Evolutionary conservation across 2,329 filamentous ascomycete species (phyloP).

Genomic region (Pseudogymnoascus destructans): DNA sequence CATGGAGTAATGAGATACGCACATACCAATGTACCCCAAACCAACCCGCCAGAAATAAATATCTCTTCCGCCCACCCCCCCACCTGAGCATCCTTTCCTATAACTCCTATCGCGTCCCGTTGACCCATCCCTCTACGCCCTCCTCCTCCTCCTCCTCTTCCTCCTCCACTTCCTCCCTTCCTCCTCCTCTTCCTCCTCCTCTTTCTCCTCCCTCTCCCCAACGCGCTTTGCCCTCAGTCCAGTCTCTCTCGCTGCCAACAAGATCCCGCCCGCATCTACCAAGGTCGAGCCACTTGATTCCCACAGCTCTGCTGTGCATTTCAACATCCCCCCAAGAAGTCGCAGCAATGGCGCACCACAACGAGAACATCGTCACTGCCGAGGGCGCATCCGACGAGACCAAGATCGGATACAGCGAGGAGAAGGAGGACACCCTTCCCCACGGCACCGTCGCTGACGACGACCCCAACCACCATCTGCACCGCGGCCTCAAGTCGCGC

Average conservation of each 20-base stretch:
- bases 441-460: constrained; percentile 9
- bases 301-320: constrained; percentile 2
- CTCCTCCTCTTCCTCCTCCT: neutral
- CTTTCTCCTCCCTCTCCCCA: neutral
- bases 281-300: neutral
- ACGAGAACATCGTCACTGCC: neutral
- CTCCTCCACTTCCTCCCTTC: neutral
- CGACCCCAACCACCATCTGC: constrained; percentile 26
- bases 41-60: neutral
- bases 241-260: neutral
- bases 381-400: neutral
- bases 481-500: constrained; percentile 39
- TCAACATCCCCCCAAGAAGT: neutral
- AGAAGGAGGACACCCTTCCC: constrained; percentile 1
- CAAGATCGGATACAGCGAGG: neutral
- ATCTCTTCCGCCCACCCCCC: neutral
- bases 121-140: neutral
- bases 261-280: neutral
- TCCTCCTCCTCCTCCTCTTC: neutral
- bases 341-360: neutral
- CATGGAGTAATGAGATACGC: neutral
- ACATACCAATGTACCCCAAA: neutral
- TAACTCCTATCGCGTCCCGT: neutral
- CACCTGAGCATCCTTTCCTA: neutral
- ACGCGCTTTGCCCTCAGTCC: neutral